phyloP scores from a whole-genome alignment of 1,284 basidiomycete genomes.

The Cutaneotrichosporon mucoides region DNA sequence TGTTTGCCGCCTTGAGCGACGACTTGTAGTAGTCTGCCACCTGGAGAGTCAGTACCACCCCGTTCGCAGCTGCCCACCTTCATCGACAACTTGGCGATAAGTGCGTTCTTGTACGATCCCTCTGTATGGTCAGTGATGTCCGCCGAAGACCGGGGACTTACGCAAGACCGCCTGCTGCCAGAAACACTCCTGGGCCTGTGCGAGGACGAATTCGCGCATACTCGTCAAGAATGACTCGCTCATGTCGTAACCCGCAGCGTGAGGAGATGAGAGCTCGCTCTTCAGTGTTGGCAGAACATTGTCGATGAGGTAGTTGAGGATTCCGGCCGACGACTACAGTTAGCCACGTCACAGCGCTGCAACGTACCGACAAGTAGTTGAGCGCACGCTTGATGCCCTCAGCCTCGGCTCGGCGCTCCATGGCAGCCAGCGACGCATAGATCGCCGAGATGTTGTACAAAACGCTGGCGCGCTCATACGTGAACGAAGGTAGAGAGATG shows the following conservation, averaged over 20 bases:
- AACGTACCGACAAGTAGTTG: constrained; percentile 65
- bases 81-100: constrained; percentile 79
- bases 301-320: constrained; percentile 62
- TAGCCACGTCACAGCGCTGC: not conserved
- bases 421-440: constrained; percentile 56
- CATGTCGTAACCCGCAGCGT: constrained; percentile 57
- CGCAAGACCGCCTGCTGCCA: constrained; percentile 91
- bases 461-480: constrained; percentile 70
- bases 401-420: constrained; percentile 61
- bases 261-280: constrained; percentile 51
- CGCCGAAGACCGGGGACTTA: constrained; percentile 39
- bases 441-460: constrained; percentile 81
- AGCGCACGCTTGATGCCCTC: constrained; percentile 72
- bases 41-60: constrained; percentile 41
- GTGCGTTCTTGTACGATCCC: constrained; percentile 72
- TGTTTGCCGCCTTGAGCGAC: constrained; percentile 56
- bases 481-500: constrained; percentile 64
- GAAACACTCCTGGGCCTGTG: constrained; percentile 93
- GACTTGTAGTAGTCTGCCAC: constrained; percentile 65
- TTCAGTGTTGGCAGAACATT: constrained; percentile 59
- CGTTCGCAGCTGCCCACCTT: constrained; percentile 51
- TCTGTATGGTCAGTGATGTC: constrained; percentile 41
- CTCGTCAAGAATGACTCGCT: constrained; percentile 60
- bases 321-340: constrained; percentile 68
- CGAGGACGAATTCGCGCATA: constrained; percentile 75